These are phyloP conservation scores for Xanthoconium separans DNA, from an alignment of 1,284 basidiomycete species.

Conservation along the genomic window DNA sequence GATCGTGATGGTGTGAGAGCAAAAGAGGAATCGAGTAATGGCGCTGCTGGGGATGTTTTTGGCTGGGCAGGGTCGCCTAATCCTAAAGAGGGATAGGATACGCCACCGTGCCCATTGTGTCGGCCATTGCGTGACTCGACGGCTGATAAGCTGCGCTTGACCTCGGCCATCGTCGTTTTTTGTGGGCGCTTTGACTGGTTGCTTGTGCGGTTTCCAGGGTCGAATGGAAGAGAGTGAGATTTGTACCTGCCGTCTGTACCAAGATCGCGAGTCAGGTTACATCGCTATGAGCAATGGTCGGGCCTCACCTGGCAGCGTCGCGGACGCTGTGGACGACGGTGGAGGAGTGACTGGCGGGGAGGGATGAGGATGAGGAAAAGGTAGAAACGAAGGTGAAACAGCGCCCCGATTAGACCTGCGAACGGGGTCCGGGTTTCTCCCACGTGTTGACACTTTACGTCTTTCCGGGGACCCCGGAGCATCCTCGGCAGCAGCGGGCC, in stretches of 20 bases:
- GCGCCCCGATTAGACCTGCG: conserved; percentile 16
- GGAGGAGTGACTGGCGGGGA: conserved; percentile 22
- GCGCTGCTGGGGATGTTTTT: conserved; percentile 9
- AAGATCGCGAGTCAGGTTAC: not conserved
- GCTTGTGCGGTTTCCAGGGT: conserved; percentile 15
- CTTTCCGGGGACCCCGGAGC: conserved; percentile 27
- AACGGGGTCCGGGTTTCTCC: conserved; percentile 16
- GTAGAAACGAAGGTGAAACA: conserved; percentile 31
- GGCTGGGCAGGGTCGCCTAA: conserved; percentile 19
- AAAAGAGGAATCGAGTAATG: conserved; percentile 11
- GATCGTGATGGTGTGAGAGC: conserved; percentile 23
- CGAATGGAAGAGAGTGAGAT: conserved; percentile 26
- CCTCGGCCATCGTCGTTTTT: conserved; percentile 18
- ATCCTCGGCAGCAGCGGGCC: conserved; percentile 3
- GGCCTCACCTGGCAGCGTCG: conserved; percentile 27
- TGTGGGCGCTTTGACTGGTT: conserved; percentile 3
- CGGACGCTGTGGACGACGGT: conserved; percentile 23
- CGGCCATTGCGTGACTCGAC: conserved; percentile 19
- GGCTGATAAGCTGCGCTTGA: conserved; percentile 28
- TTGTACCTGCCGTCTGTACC: conserved; percentile 18
- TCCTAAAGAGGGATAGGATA: conserved; percentile 14
- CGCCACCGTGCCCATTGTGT: conserved; percentile 16
- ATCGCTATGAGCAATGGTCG: not conserved
- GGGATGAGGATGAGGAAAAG: conserved; percentile 31
- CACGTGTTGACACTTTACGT: conserved; percentile 21